phyloP scores from a whole-genome alignment of 2,329 filamentous ascomycete species.

The Alternaria sp. region DNA sequence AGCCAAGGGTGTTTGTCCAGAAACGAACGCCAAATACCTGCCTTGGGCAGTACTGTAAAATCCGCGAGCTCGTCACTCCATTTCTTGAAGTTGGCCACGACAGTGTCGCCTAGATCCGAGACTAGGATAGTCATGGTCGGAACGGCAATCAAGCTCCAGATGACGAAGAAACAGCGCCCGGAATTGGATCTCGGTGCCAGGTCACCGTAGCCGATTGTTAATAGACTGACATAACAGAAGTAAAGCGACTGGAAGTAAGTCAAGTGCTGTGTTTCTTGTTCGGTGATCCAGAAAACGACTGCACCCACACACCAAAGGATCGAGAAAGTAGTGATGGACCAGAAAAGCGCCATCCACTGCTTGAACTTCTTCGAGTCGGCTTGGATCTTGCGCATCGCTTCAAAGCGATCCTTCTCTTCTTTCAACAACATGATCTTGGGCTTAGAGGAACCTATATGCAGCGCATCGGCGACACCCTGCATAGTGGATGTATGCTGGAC shows the following conservation, averaged over 20 bases:
- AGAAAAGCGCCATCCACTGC: constrained; percentile 74
- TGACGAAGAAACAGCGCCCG: constrained; percentile 87
- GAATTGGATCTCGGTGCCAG: constrained; percentile 76
- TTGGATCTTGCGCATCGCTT: constrained; percentile 83
- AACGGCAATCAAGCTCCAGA: constrained; percentile 85
- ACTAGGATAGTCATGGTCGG: constrained; percentile 84
- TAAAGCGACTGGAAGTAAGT: constrained; percentile 83
- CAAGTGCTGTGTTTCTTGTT: constrained; percentile 62
- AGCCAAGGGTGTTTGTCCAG: constrained; percentile 57
- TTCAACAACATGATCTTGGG: constrained; percentile 63
- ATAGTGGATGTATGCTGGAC: constrained; percentile 7
- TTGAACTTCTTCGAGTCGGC: constrained; percentile 67
- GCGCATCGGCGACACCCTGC: constrained; percentile 12
- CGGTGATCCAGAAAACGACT: constrained; percentile 71
- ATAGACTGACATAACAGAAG: constrained; percentile 81
- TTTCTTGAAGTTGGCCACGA: constrained; percentile 71
- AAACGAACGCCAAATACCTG: constrained; percentile 59
- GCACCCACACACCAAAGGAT: constrained; percentile 83
- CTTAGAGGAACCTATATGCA: constrained; percentile 29
- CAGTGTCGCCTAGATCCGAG: constrained; percentile 71
- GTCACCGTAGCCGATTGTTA: constrained; percentile 90
- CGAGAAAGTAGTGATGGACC: constrained; percentile 72
- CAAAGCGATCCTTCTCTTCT: constrained; percentile 70
- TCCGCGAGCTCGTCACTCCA: constrained; percentile 67
- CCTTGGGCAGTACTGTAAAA: constrained; percentile 69